Percentiles rank a stretch among this genome's conserved stretches.
phyloP scores from a whole-genome alignment of 805 yeast species.

The Candida maesae region DNA sequence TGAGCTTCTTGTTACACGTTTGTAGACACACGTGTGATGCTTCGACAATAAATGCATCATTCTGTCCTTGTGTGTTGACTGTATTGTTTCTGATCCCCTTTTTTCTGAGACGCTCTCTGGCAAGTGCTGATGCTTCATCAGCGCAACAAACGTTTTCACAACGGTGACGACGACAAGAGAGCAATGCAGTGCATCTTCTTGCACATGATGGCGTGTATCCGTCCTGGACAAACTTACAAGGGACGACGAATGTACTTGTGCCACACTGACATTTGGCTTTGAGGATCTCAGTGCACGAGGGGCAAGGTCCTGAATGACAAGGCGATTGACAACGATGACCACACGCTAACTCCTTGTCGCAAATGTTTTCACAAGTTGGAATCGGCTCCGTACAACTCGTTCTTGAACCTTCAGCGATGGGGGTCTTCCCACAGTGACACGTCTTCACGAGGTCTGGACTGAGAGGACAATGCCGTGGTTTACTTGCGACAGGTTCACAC shows the following conservation, averaged over 20 bases:
- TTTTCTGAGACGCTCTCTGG: conserved; percentile 43
- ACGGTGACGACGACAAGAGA: conserved; percentile 78
- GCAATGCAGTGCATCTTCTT: conserved; percentile 67
- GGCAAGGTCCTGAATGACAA: conserved; percentile 79
- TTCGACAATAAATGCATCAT: conserved; percentile 59
- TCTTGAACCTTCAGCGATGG: conserved; percentile 43
- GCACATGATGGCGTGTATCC: conserved; percentile 59
- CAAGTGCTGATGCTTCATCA: conserved; percentile 54
- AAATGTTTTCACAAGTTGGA: conserved; percentile 65
- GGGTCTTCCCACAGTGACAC: conserved; percentile 79
- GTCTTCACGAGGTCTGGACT: conserved; percentile 56
- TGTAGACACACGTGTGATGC: conserved; percentile 70
- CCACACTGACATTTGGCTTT: conserved; percentile 62
- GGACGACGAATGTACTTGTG: conserved; percentile 49
- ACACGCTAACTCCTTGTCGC: conserved; percentile 63
- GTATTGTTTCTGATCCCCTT: conserved; percentile 46
- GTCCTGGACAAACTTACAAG: conserved; percentile 54
- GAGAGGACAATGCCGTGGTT: conserved; percentile 49
- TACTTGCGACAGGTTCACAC: conserved; percentile 29
- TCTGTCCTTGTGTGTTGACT: conserved; percentile 30
- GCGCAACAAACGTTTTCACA: conserved; percentile 70
- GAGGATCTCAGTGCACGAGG: conserved; percentile 55
- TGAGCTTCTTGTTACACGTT: conserved; percentile 55
- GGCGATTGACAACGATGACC: conserved; percentile 70
- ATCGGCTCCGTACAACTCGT: conserved; percentile 68